Conservation (phyloP, 441 rosid genomes). For the Populus hybrid region DNA sequence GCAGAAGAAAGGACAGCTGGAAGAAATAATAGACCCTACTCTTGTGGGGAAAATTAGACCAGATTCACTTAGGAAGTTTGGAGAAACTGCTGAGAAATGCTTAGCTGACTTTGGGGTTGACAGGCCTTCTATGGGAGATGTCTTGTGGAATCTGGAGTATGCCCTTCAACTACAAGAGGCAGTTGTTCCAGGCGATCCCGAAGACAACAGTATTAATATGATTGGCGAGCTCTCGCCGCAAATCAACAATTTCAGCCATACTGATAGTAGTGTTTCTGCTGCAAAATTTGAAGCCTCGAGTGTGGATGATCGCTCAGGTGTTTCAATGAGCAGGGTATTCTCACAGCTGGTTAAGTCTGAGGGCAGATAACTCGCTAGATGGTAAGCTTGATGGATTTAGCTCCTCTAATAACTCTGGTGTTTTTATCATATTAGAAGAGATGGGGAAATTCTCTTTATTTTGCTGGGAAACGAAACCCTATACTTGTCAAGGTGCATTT, state of each 20-base stretch:
- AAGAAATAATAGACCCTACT: conserved; percentile 50
- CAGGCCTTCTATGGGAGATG: conserved; percentile 1
- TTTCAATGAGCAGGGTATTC: conserved; percentile 88
- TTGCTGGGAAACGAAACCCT: not conserved
- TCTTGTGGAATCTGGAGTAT: conserved; percentile 2
- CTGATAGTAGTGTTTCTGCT: conserved; percentile 32
- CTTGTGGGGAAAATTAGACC: not conserved
- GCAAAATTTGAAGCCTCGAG: conserved; percentile 43
- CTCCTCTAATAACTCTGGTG: conserved; percentile 2
- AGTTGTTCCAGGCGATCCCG: conserved; percentile 51
- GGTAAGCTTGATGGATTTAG: not conserved
- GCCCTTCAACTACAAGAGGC: conserved; percentile 28
- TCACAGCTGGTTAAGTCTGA: conserved; percentile 91
- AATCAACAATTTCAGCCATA: conserved; percentile 60
- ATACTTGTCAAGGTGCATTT: not conserved
- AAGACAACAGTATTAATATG: conserved; percentile 71
- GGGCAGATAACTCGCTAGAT: conserved; percentile 48
- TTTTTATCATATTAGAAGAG: not conserved
- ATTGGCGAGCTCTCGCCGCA: conserved; percentile 75
- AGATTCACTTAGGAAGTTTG: conserved; percentile 2
- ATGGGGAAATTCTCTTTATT: not conserved
- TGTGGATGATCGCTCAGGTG: conserved; percentile 60
- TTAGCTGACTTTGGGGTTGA: not conserved
- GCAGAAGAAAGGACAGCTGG: conserved; percentile 74
- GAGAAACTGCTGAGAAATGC: conserved; percentile 3